Conservation (phyloP, 2,329 filamentous ascomycete genomes). For the Chrysosporium keratinophilum region DNA sequence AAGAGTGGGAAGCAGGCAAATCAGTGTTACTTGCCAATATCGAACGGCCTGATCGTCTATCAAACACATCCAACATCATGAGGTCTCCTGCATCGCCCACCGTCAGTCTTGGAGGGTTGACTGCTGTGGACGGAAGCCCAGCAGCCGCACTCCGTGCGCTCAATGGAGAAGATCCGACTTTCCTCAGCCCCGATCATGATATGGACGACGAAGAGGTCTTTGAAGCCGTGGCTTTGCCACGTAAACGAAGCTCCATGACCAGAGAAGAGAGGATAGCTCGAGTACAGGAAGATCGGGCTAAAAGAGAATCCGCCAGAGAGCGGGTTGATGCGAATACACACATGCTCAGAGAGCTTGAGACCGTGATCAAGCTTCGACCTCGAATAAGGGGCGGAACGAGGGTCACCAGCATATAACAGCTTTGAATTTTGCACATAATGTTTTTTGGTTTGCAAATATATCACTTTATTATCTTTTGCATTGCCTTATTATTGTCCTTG, state of each 20-base stretch:
- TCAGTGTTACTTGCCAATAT: conserved; percentile 71
- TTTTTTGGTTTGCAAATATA: no score
- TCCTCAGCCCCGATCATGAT: conserved; percentile 23
- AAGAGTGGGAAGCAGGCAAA: conserved; percentile 81
- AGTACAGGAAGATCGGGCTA: conserved; percentile 76
- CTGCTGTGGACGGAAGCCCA: conserved; percentile 46
- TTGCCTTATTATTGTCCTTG: background rate
- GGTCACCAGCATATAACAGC: conserved; percentile 35
- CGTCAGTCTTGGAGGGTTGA: conserved; percentile 37
- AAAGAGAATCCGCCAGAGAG: conserved; percentile 60
- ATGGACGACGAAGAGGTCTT: conserved; percentile 62
- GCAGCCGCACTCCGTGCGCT: conserved; percentile 66
- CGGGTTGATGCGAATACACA: conserved; percentile 71
- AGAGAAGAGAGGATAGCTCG: conserved; percentile 78
- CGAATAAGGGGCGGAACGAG: conserved; percentile 20
- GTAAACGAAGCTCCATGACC: conserved; percentile 58
- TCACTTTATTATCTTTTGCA: background rate
- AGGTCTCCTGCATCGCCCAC: conserved; percentile 37
- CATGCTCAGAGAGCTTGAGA: conserved; percentile 89
- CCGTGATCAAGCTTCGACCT: conserved; percentile 60
- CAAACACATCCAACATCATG: conserved; percentile 38
- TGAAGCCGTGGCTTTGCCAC: conserved; percentile 72
- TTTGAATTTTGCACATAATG: background rate
- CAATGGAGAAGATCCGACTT: conserved; percentile 54
- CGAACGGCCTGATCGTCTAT: conserved; percentile 49